phyloP scores from a whole-genome alignment of 2,329 filamentous ascomycete species.

The Venturia asperata region DNA sequence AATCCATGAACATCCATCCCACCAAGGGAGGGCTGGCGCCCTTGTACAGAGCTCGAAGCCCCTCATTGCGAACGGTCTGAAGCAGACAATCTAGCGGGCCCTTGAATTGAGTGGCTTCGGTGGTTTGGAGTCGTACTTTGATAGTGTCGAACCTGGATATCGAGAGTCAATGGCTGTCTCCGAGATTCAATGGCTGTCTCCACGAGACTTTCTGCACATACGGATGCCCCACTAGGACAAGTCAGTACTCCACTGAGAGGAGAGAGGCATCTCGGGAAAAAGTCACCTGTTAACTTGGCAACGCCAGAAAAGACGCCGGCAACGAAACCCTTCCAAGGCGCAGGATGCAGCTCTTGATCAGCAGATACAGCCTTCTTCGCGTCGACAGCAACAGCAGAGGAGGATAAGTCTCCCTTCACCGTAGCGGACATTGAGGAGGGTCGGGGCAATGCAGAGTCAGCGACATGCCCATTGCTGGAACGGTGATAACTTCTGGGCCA shows the following conservation, averaged over 20 bases:
- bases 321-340: constrained; percentile 90
- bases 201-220: constrained; percentile 30
- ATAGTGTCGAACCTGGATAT: constrained; percentile 72
- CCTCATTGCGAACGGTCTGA: constrained; percentile 80
- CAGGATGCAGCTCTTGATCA: constrained; percentile 26
- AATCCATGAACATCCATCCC: constrained; percentile 99
- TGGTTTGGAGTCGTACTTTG: constrained; percentile 92
- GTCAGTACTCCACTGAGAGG: background rate
- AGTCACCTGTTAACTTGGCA: constrained; percentile 74
- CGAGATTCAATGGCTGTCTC: background rate
- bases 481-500: background rate
- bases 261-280: background rate
- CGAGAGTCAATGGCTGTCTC: background rate
- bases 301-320: constrained; percentile 94
- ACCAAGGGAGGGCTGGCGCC: constrained; percentile 85
- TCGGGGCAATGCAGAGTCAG: background rate
- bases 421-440: constrained; percentile 6
- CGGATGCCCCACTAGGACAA: constrained; percentile 50
- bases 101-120: constrained; percentile 65
- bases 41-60: constrained; percentile 82
- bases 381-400: background rate
- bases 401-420: background rate
- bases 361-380: background rate
- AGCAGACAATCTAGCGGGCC: constrained; percentile 80
- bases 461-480: background rate